These are phyloP conservation scores for Cryptococcus maquisensis DNA, from an alignment of 1,284 basidiomycete species.

Conservation along the genomic window DNA sequence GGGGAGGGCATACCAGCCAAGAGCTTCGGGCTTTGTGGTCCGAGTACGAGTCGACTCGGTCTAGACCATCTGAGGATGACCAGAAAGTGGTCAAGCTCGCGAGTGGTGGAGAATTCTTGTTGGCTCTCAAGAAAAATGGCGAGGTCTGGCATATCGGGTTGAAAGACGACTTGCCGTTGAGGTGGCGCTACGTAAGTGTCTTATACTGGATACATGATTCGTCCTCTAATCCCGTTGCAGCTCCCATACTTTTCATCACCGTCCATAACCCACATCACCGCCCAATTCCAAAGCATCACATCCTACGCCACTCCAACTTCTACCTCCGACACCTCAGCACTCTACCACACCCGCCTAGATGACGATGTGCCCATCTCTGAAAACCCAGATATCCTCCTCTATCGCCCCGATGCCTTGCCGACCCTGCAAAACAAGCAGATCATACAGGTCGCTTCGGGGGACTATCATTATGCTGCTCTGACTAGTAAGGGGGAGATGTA, in stretches of 20 bases:
- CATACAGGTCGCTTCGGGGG: constrained; percentile 79
- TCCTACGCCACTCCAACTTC: constrained; percentile 73
- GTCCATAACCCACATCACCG: constrained; percentile 64
- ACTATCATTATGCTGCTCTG: constrained; percentile 83
- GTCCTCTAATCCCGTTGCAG: constrained; percentile 13
- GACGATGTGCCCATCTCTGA: constrained; percentile 5
- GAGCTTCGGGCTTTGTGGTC: constrained; percentile 52
- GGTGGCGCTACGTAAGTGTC: constrained; percentile 70
- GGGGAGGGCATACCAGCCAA: background rate
- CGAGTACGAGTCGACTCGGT: constrained; percentile 55
- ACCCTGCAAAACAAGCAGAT: constrained; percentile 66
- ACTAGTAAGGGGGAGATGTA: constrained; percentile 69
- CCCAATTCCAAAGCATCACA: constrained; percentile 71
- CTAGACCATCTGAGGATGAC: constrained; percentile 34
- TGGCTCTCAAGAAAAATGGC: constrained; percentile 61
- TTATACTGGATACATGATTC: background rate
- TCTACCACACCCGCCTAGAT: constrained; percentile 36
- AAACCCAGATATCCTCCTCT: constrained; percentile 1
- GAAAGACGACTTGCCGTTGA: constrained; percentile 8
- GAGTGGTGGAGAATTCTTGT: constrained; percentile 60
- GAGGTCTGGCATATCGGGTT: constrained; percentile 40
- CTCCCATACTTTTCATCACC: constrained; percentile 38
- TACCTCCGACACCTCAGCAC: constrained; percentile 4
- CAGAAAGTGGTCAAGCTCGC: constrained; percentile 70
- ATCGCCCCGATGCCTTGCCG: constrained; percentile 59